A percentile compares a stretch with the other conserved stretches of the same genome.
phyloP scores from a whole-genome alignment of 2,329 filamentous ascomycete species.

The Tolypocladium ophioglossoides region DNA sequence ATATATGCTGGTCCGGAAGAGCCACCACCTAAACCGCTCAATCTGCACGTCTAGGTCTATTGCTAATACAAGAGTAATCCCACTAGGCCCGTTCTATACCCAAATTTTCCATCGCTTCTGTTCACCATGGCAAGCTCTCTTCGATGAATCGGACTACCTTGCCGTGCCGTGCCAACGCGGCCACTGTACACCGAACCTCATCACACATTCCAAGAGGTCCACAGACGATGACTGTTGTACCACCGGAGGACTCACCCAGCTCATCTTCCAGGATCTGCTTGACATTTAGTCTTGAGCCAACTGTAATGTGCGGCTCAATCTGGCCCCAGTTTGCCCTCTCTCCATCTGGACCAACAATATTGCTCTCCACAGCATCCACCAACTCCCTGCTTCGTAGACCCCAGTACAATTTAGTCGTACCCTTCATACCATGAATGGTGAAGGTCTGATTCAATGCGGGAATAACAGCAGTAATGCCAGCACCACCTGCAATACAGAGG shows the following conservation, averaged over 20 bases:
- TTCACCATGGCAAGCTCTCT: conserved; percentile 6
- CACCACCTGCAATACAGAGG: neutral
- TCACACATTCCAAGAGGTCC: conserved; percentile 18
- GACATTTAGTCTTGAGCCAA: conserved; percentile 17
- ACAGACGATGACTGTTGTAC: conserved; percentile 18
- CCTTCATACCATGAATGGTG: conserved; percentile 7
- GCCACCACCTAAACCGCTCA: neutral
- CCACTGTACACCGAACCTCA: conserved; percentile 14
- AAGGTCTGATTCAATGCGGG: neutral
- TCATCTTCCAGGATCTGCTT: conserved; percentile 14
- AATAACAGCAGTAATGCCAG: neutral
- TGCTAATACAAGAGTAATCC: neutral
- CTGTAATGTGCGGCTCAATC: conserved; percentile 15
- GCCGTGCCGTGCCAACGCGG: conserved; percentile 14
- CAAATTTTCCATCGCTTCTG: neutral
- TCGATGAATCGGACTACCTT: conserved; percentile 12
- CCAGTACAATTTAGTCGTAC: conserved; percentile 19
- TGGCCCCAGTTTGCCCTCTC: conserved; percentile 11
- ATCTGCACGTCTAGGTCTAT: neutral
- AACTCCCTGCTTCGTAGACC: conserved; percentile 13
- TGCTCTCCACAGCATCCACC: conserved; percentile 13
- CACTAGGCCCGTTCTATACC: too few relatives aligned
- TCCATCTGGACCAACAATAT: conserved; percentile 8
- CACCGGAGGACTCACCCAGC: conserved; percentile 7
- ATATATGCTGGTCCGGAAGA: conserved; percentile 21